Base-by-base conservation (phyloP, 345 rosid genomes). In the Barbarea vulgaris region DNA sequence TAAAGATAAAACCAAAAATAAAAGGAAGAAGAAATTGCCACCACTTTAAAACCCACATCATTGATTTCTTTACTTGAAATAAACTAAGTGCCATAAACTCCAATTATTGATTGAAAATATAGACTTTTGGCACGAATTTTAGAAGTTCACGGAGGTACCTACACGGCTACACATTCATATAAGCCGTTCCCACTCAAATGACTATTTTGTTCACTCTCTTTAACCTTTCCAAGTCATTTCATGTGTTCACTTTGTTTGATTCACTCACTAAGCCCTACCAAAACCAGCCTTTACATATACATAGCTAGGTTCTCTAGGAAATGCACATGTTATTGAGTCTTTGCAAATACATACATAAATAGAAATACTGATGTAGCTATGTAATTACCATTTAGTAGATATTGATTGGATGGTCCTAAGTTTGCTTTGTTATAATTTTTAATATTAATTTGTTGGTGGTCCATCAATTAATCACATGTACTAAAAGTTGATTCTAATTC, bases 41-140 rank as follows among this genome's bases (percentile, higher is more conserved):
- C 83, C 81, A 72, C 75, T 80, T 83, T 81, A 59, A 83, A 76
- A 67, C 84, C 85, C 33, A 57, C 31, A 86, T 82, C 83, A 79
- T 82, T 83, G 87, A 62, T 75, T 78, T 67, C 80, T 33, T 77
- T 73, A 84, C 63, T 67, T 73, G 62, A 57, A 77, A 62, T 69
- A 68, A 77, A 72, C 52, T 72, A 63, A 18, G 69, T 27, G 41
- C 56, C 58, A 77, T 37, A 67, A 41, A 50, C 83, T 41, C 67
- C 74, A 81, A 83, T 83, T 57, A 87, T 85, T 87, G 86, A 57
- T 13, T 51, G 33, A 51, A 44, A 30, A 22, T 54, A 54, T 17
- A 25, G 17, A 58, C 74, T 46, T 61, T 62, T 51, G 15, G 44
- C 59, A 62, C 21, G 12, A 41, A 17, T 17, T 60, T 24, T 50